Base-by-base conservation (phyloP, 257 asterid species). In the Gardenia jasminoides region DNA sequence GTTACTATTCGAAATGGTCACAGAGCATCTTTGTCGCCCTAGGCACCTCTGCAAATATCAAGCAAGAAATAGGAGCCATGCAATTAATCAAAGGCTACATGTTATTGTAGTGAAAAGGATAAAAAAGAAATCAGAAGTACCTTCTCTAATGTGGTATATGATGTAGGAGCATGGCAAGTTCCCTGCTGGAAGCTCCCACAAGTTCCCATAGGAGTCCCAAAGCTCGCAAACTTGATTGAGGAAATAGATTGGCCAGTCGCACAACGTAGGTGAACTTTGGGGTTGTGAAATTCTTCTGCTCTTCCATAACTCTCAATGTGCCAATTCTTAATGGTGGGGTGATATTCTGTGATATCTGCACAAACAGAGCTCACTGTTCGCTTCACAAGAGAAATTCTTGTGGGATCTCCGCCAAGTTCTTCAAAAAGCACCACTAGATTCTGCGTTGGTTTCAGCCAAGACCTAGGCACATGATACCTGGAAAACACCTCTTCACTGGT, bases 381-480 rank as follows among this genome's bases (percentile, higher is more conserved):
- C 90, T 91, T 92, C 80, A 85, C 94, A 7, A 93, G 88, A 74
- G 89, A 64, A 78, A 95, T 91, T 85, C 85, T 86, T 9, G 92
- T 87, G 77, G 98, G 97, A 85, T 93, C 94, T 28, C 99, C 99
- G 10, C 97, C 97, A 3, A 93, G 91, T 76, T 95, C 99, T 88
- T 95, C 99, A 62, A 95, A 93, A 28, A 95, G 89, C 52, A 95
- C 97, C 87, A 93, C 80, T 30, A 88, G 84, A 84, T 95, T 95
- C 76, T 90, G 89, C 54, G 90, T 82, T 8, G 98, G 96, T 83
- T 91, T 93, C 73, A 93, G 83, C 97, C 97, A 95, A 80, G 98
- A 89, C 54, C 92, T 89, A 0, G 99, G 99, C 69, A 95, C 87
- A 84, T 91, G 98, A 79, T 95, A 93, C 96, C 99, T 94, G 91